Conservation (phyloP, 2,329 filamentous ascomycete species). For the Leptographium wingfieldii region DNA sequence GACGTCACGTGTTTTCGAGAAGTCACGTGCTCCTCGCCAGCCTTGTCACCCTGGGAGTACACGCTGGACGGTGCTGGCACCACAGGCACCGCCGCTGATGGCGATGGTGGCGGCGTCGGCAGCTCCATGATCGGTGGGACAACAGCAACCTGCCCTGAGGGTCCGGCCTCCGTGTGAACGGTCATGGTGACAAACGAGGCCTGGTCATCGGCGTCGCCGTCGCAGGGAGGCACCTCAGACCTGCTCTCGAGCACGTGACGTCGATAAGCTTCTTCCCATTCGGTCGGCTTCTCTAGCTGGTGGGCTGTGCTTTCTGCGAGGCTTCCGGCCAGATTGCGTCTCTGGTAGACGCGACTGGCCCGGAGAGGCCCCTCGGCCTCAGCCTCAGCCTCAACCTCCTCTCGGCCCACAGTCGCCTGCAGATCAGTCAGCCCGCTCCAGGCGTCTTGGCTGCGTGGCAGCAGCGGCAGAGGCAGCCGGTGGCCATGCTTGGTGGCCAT, state of each 20-base stretch:
- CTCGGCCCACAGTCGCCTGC: too few relatives aligned
- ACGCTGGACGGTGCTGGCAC: slow-evolving; percentile 1
- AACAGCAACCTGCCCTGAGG: not conserved
- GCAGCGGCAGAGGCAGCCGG: slow-evolving; percentile 11
- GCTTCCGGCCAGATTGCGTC: too few relatives aligned
- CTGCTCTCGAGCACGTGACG: slow-evolving; percentile 5
- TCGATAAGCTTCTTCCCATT: slow-evolving; percentile 6
- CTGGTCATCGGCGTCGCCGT: not conserved
- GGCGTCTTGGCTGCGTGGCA: slow-evolving; percentile 1
- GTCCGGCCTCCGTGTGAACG: slow-evolving; percentile 1
- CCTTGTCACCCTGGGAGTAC: not conserved
- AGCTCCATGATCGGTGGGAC: not conserved
- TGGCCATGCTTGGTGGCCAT: slow-evolving; percentile 10
- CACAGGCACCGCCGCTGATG: not conserved
- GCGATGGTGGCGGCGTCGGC: not conserved
- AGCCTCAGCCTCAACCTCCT: not conserved
- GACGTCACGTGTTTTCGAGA: not conserved
- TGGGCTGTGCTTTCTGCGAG: not conserved
- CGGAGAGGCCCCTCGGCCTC: not conserved
- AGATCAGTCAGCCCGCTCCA: not conserved
- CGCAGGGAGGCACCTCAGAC: not conserved
- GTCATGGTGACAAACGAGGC: slow-evolving; percentile 3
- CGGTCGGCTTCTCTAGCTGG: not conserved
- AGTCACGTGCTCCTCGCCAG: not conserved
- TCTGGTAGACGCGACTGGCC: not conserved